A percentile compares a stretch with the other conserved stretches of the same genome.
Conservation (phyloP, 306 rosid species). For the Ziziphus jujuba region DNA sequence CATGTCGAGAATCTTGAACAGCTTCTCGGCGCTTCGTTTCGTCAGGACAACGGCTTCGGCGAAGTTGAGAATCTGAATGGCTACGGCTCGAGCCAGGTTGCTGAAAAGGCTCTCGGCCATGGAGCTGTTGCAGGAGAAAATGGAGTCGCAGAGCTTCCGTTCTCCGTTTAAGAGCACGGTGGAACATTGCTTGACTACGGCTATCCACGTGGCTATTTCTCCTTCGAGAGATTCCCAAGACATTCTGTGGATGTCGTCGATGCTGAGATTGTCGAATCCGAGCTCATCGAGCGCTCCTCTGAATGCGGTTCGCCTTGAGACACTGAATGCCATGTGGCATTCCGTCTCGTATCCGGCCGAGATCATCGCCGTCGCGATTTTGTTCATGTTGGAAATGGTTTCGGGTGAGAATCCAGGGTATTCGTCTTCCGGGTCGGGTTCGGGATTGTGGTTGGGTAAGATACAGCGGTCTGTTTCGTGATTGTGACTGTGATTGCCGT, state of each 20-base stretch:
- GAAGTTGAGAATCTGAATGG: slow-evolving; percentile 51
- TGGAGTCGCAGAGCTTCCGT: slow-evolving; percentile 38
- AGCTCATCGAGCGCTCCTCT: slow-evolving; percentile 30
- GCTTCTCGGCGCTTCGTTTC: slow-evolving; percentile 58
- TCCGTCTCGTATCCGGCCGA: slow-evolving; percentile 56
- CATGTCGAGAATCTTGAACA: slow-evolving; percentile 76
- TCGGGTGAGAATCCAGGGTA: slow-evolving; percentile 41
- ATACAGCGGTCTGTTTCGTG: slow-evolving; percentile 4
- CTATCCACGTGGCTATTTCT: slow-evolving; percentile 64
- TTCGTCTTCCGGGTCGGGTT: slow-evolving; percentile 14
- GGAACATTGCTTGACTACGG: slow-evolving; percentile 53
- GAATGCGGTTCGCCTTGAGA: slow-evolving; percentile 51
- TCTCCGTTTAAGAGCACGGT: slow-evolving; percentile 48
- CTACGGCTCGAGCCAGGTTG: slow-evolving; percentile 42
- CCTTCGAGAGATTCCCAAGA: slow-evolving; percentile 61
- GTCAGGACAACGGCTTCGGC: slow-evolving; percentile 56
- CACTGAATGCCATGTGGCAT: slow-evolving; percentile 49
- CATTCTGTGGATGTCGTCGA: slow-evolving; percentile 66
- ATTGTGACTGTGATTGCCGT: slow-evolving; percentile 24
- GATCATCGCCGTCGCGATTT: slow-evolving; percentile 57
- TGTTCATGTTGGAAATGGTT: slow-evolving; percentile 33
- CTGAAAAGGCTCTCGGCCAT: slow-evolving; percentile 37
- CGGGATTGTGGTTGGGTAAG: not conserved
- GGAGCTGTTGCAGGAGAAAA: slow-evolving; percentile 38
- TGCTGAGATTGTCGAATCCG: slow-evolving; percentile 40